Evolutionary conservation across 805 yeast species (phyloP), one percentile per base, ranked within the genome.

Genomic region (Hanseniaspora jakobsenii): DNA sequence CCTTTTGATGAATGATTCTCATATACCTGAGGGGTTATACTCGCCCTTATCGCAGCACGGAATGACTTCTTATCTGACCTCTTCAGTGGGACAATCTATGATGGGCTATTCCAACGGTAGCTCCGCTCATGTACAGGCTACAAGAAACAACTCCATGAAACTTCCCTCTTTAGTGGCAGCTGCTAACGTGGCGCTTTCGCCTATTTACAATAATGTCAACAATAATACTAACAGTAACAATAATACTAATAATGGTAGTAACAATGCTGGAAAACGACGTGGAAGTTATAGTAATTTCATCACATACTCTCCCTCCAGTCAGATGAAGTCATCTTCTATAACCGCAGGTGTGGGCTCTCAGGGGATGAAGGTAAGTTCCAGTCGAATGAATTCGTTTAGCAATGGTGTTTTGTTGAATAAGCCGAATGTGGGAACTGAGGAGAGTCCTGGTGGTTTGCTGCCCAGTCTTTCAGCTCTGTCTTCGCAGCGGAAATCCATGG

Each of bases 61-160:
- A 13, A 34, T 34, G 37, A 4, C 22, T 3, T 28, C 18, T 5
- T 34, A 34, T n/a, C n/a, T 34, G 17, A 34, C n/a, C 7, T 34
- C 37, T 13, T 21, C 37, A 5, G 28, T 23, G 5, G 28, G 18
- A 24, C 6, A 24, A 7, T 6, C 27, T 7, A 24, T 24, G 27
- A 24, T 7, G 9, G 9, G 9, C 9, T 8, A 4, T 16, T 4
- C 10, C 13, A 27, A 17, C 22, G 26, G 26, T 4, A 21, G 13
- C 34, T 6, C 18, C 18, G n/a, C 5, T n/a, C 14, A 21, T 23
- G 3, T 24, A 32, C 53, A 50, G 26, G 50, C 46, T 24, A 52
- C 60, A 2, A 32, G 48, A 22, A 21, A 36, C n/a, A 36, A 27
- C 10, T 12, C 28, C 13, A 32, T 37, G 27, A 44, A 37, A 24